Evolutionary conservation across 441 rosid genomes (phyloP).

Genomic region (Gossypium trilobum): DNA sequence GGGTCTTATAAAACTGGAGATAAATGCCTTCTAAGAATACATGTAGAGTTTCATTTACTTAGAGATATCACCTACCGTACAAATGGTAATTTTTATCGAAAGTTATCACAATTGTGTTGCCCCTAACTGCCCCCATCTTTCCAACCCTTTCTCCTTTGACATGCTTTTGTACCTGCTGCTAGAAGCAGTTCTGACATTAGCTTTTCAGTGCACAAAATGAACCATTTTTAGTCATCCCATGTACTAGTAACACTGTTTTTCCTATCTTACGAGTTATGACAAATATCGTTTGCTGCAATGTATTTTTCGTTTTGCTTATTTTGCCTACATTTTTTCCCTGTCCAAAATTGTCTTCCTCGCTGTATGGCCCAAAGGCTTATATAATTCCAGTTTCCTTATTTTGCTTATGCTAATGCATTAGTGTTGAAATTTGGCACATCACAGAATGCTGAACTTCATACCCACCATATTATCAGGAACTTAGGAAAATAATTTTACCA

Average conservation of each 20-base stretch:
- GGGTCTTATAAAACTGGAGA: neutral
- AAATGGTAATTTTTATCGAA: neutral
- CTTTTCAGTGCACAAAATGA: neutral
- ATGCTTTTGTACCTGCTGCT: neutral
- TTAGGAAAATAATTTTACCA: conserved; percentile 1
- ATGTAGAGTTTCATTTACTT: neutral
- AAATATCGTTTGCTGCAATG: neutral
- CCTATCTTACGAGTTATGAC: neutral
- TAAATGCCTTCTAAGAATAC: neutral
- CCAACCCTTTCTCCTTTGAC: neutral
- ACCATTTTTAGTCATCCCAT: neutral
- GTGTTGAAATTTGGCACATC: neutral
- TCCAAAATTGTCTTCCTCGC: neutral
- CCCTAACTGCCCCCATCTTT: neutral
- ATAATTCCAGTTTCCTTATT: neutral
- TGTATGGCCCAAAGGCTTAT: neutral
- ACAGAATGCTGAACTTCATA: neutral
- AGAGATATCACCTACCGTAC: neutral
- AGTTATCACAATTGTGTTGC: neutral
- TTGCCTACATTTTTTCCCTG: neutral
- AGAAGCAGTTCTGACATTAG: neutral
- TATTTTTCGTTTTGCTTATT: neutral
- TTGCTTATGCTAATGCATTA: neutral
- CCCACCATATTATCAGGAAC: neutral
- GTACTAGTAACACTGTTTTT: neutral